Evolutionary conservation across 2,329 filamentous ascomycete species (phyloP), one percentile per base, ranked within the genome.

Genomic region (Ophiostoma pallidulum): DNA sequence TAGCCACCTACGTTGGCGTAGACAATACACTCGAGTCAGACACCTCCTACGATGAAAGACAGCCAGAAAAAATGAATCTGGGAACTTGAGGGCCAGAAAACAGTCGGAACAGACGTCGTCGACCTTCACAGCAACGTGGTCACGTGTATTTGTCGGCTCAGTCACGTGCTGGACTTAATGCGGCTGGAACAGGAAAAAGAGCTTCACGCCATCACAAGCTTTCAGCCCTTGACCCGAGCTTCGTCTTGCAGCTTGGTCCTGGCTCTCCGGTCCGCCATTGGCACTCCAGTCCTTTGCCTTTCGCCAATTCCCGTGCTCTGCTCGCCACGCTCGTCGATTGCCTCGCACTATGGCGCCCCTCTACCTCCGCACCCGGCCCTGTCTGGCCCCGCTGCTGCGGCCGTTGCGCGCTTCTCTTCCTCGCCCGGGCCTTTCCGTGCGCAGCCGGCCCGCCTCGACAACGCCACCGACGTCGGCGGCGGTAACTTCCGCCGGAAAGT

Each of bases 281-380:
- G 38, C 44, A 20, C 29, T 26, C 29, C 37, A 4, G 22, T 46
- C 44, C 3, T 41, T 43, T 16, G 4, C 20, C 16, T 7, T 28
- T 49, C 51, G 36, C 46, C 40, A 22, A 4, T 9, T 41, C n/a
- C 4, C 24, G 13, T 26, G 24, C 13, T 18, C 10, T 29, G 9
- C 18, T n/a, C 18, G 16, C 26, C 18, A 12, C 13, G 13, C 8
- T 13, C 8, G 22, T 13, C 4, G 9, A n/a, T 16, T 51, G 42
- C 50, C 47, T 39, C 45, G 12, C 43, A 57, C 47, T 33, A 66
- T 66, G 64, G 60, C 62, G 29, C 54, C 57, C 44, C 53, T 58
- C n/a, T 57, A 54, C 37, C 51, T 61, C 14, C 52, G 60, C 42
- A 56, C 56, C 32, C 56, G 56, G 43, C 58, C 54, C 38, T 48